These are phyloP conservation scores for Volvox reticuliferus DNA, from an alignment of 139 green algal genomes.

Conservation along the genomic window DNA sequence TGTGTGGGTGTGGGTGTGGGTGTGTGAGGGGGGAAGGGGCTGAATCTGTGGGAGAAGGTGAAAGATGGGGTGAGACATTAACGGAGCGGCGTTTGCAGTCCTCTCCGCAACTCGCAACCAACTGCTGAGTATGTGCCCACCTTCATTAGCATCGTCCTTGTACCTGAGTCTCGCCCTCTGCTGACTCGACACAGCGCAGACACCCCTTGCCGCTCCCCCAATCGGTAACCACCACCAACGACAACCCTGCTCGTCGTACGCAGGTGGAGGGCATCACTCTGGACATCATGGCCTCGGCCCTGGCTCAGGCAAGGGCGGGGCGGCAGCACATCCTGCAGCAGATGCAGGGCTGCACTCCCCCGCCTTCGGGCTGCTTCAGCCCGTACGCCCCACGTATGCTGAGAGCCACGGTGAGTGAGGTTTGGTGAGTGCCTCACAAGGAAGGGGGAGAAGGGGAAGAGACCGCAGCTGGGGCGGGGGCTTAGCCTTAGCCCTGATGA, in stretches of 20 bases:
- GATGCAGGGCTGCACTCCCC: constrained; percentile 82
- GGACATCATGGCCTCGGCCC: constrained; percentile 88
- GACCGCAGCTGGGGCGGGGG: neutral
- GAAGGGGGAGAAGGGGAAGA: neutral
- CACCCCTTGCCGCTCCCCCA: neutral
- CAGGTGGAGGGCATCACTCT: constrained; percentile 94
- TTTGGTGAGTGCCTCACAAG: neutral
- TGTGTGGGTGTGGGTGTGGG: too few species aligned
- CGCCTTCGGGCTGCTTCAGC: constrained; percentile 70
- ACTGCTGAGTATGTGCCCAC: too few species aligned
- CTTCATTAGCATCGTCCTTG: too few species aligned
- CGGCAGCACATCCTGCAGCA: constrained; percentile 84
- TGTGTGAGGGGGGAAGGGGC: too few species aligned
- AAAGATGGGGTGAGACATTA: too few species aligned
- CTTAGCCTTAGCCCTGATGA: too few species aligned
- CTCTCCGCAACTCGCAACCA: too few species aligned
- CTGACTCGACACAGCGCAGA: neutral
- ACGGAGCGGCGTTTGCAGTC: too few species aligned
- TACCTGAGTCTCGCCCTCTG: neutral
- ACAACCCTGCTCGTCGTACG: neutral
- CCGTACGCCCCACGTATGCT: constrained; percentile 76
- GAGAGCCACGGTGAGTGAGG: constrained; percentile 21
- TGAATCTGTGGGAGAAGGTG: too few species aligned
- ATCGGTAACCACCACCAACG: too few species aligned
- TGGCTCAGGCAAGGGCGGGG: constrained; percentile 77